Evolutionary conservation across 768 basidiomycete species (phyloP).

Genomic region (Obba rivulosa): DNA sequence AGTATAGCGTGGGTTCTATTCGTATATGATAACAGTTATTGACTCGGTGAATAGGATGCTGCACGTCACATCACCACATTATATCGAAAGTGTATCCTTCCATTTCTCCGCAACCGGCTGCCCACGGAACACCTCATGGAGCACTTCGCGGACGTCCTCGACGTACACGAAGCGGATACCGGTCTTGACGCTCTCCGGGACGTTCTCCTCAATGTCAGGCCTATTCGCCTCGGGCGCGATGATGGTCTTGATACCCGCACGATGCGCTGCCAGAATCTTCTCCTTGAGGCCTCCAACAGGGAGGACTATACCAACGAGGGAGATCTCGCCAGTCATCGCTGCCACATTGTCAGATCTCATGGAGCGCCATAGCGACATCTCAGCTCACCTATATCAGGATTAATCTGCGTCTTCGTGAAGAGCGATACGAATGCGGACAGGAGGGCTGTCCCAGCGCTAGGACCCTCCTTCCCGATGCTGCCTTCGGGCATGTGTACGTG

Average conservation of each 20-base stretch:
- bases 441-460: slow-evolving; percentile 94
- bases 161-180: slow-evolving; percentile 96
- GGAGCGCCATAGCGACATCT: not conserved
- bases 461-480: slow-evolving; percentile 91
- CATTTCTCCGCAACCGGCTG: slow-evolving; percentile 54
- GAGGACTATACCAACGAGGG: slow-evolving; percentile 91
- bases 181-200: slow-evolving; percentile 91
- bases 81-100: slow-evolving; percentile 49
- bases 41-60: not conserved
- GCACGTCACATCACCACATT: not conserved
- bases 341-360: not conserved
- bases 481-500: slow-evolving; percentile 98
- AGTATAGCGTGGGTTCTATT: not conserved
- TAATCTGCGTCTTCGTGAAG: slow-evolving; percentile 79
- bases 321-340: slow-evolving; percentile 99
- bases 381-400: slow-evolving; percentile 79
- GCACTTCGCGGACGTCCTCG: slow-evolving; percentile 85
- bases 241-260: slow-evolving; percentile 93
- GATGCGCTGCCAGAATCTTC: slow-evolving; percentile 94
- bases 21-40: slow-evolving; percentile 2
- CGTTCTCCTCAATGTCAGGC: slow-evolving; percentile 96
- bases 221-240: slow-evolving; percentile 84
- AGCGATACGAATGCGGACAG: slow-evolving; percentile 87
- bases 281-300: slow-evolving; percentile 96
- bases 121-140: slow-evolving; percentile 80